Conservation (phyloP, 2,329 filamentous ascomycete genomes). For the Fusarium continuum region DNA sequence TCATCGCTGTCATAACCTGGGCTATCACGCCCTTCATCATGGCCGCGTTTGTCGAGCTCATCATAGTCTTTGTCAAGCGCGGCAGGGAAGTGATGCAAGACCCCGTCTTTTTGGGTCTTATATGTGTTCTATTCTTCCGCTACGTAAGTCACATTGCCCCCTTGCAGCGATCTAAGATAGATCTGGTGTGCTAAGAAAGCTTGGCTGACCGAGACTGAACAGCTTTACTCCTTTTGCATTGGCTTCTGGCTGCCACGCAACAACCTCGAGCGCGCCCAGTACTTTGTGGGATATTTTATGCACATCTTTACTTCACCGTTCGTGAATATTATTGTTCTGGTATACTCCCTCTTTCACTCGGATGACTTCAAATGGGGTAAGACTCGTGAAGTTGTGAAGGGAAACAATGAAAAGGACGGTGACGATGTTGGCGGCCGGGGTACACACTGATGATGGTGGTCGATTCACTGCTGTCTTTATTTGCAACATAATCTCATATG, state of each 20-base stretch:
- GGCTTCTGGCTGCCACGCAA: slow-evolving; percentile 54
- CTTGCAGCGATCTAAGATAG: slow-evolving; percentile 7
- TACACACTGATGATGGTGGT: slow-evolving; percentile 27
- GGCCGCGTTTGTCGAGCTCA: slow-evolving; percentile 50
- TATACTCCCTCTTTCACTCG: slow-evolving; percentile 54
- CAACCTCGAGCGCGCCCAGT: slow-evolving; percentile 50
- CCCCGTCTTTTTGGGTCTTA: slow-evolving; percentile 50
- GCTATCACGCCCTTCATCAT: slow-evolving; percentile 57
- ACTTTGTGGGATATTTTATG: slow-evolving; percentile 52
- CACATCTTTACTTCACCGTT: slow-evolving; percentile 53
- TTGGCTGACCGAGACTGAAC: slow-evolving; percentile 21
- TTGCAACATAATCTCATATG: background rate
- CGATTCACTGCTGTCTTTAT: background rate
- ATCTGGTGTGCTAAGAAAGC: background rate
- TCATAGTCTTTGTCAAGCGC: slow-evolving; percentile 48
- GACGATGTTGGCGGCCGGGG: slow-evolving; percentile 40
- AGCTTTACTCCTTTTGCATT: slow-evolving; percentile 55
- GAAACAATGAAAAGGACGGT: slow-evolving; percentile 40
- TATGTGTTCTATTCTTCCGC: slow-evolving; percentile 50
- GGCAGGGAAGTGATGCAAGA: slow-evolving; percentile 49
- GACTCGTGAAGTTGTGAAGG: slow-evolving; percentile 51
- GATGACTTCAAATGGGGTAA: slow-evolving; percentile 60
- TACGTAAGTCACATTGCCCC: slow-evolving; percentile 49
- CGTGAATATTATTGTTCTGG: slow-evolving; percentile 54
- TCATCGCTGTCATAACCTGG: slow-evolving; percentile 59